phyloP scores from a whole-genome alignment of 139 green algal species.

The Coccomyxa sp. region DNA sequence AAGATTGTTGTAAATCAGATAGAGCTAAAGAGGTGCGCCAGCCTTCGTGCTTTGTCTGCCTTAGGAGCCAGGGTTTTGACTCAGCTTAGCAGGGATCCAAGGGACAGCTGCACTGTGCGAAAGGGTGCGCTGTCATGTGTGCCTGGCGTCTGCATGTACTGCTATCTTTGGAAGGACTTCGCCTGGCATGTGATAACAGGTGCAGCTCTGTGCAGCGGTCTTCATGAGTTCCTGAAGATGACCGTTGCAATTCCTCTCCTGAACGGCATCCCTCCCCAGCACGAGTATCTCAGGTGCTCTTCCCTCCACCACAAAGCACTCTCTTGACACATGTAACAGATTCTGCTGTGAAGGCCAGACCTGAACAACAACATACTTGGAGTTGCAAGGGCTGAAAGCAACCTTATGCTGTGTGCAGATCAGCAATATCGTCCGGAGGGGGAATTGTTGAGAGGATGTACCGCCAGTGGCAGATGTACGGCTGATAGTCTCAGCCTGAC shows the following conservation, averaged over 20 bases:
- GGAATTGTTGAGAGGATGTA: conserved; percentile 35
- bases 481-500: no score
- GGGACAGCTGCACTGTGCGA: not conserved
- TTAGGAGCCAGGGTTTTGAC: not conserved
- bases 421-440: conserved; percentile 32
- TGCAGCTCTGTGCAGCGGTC: conserved; percentile 29
- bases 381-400: not conserved
- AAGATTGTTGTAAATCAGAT: conserved; percentile 31
- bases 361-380: no score
- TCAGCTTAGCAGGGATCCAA: not conserved
- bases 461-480: not conserved
- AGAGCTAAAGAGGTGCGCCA: not conserved
- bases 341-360: not conserved
- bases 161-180: no score
- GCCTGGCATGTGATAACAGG: no score
- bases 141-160: no score
- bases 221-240: conserved; percentile 63
- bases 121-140: not conserved
- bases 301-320: no score
- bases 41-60: not conserved
- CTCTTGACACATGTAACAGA: not conserved
- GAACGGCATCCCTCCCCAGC: conserved; percentile 69
- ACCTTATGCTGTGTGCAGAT: conserved; percentile 12
- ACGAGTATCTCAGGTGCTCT: conserved; percentile 52
- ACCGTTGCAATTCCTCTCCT: conserved; percentile 68